Percentiles rank a stretch among this genome's conserved stretches.
Evolutionary conservation across 2,329 filamentous ascomycete genomes (phyloP).

Genomic region (Juglanconis juglandina): DNA sequence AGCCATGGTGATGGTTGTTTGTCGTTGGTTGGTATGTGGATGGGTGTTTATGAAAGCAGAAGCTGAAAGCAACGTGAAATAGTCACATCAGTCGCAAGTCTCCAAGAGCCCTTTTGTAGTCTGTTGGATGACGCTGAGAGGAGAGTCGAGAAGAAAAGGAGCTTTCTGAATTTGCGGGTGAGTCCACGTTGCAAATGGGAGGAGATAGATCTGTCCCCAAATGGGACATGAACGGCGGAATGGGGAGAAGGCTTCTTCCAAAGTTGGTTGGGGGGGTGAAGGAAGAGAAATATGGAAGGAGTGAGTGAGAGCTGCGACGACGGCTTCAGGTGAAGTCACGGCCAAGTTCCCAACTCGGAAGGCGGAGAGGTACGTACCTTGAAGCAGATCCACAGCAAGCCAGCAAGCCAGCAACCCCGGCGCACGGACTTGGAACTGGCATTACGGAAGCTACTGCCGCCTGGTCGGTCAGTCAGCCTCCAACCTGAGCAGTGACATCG

Average conservation of each 20-base stretch:
- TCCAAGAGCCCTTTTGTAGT: too few relatives aligned
- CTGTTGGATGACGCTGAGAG: too few relatives aligned
- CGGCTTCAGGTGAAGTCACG: neutral
- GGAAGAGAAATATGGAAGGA: neutral
- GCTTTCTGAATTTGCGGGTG: too few relatives aligned
- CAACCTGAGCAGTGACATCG: conserved; percentile 8
- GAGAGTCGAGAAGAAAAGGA: too few relatives aligned
- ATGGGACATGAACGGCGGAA: too few relatives aligned
- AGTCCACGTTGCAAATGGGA: too few relatives aligned
- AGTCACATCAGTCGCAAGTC: neutral
- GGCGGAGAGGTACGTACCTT: conserved; percentile 7
- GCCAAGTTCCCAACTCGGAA: neutral
- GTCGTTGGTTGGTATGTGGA: neutral
- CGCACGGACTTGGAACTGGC: neutral
- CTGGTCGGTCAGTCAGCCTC: conserved; percentile 4
- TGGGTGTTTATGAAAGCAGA: neutral
- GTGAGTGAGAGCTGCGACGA: neutral
- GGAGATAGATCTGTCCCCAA: too few relatives aligned
- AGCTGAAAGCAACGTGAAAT: too few relatives aligned
- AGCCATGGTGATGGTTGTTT: conserved; percentile 28
- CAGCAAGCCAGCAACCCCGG: neutral
- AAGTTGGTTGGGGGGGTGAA: too few relatives aligned
- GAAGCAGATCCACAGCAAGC: too few relatives aligned
- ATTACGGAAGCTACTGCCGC: conserved; percentile 17
- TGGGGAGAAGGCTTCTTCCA: too few relatives aligned